Conservation (phyloP, 1,284 basidiomycete species). For the Tilletia walkeri region DNA sequence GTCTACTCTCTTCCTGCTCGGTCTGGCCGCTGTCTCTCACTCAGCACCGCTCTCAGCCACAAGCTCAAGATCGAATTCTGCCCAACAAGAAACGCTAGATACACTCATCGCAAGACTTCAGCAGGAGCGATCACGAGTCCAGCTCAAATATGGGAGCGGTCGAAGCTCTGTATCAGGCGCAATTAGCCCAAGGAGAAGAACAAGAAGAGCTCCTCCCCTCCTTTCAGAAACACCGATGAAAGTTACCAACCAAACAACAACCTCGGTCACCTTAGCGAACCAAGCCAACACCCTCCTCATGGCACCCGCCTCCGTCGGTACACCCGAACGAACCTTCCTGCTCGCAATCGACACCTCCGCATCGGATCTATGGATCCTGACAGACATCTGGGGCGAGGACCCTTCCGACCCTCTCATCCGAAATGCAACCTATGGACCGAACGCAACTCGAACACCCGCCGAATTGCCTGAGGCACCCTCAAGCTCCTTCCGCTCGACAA, state of each 20-base stretch:
- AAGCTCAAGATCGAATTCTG: no score
- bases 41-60: no score
- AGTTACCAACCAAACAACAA: not conserved
- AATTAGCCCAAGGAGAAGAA: no score
- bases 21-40: no score
- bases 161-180: no score
- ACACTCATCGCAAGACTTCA: no score
- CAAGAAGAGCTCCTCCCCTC: no score
- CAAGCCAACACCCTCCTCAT: not conserved
- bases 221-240: no score
- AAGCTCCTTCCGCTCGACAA: constrained; percentile 4
- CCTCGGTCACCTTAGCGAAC: not conserved
- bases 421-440: not conserved
- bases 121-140: no score
- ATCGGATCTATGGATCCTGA: not conserved
- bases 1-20: no score
- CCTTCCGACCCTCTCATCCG: not conserved
- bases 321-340: constrained; percentile 5
- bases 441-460: not conserved
- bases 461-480: not conserved
- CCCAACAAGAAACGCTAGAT: no score
- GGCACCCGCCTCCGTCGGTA: constrained; percentile 14
- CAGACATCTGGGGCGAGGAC: not conserved
- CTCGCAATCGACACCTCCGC: constrained; percentile 6
- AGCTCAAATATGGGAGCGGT: no score